phyloP scores from a whole-genome alignment of 2,329 filamentous ascomycete species.

The Grosmannia clavigera region DNA sequence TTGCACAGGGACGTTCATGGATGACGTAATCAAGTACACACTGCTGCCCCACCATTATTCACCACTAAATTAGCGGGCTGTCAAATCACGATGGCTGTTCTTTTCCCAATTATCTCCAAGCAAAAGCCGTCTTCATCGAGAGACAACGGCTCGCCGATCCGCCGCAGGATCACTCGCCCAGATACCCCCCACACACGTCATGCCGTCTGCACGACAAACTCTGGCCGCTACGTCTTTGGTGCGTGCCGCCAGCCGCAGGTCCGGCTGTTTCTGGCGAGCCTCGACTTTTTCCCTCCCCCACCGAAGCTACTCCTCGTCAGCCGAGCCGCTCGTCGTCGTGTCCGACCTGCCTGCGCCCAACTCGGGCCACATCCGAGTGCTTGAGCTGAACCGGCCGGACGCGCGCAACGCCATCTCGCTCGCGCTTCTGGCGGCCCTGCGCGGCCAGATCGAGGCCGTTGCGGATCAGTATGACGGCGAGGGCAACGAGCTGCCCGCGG shows the following conservation, averaged over 20 bases:
- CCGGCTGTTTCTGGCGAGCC: background rate
- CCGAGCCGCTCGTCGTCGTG: slow-evolving; percentile 49
- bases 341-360: slow-evolving; percentile 65
- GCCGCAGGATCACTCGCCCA: background rate
- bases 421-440: slow-evolving; percentile 60
- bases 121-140: too few relatives aligned
- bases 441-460: slow-evolving; percentile 59
- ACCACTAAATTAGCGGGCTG: too few relatives aligned
- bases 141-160: background rate
- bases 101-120: too few relatives aligned
- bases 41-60: too few relatives aligned
- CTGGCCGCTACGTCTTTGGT: background rate
- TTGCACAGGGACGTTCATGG: too few relatives aligned
- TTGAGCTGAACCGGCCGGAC: slow-evolving; percentile 73
- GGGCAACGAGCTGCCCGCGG: slow-evolving; percentile 38
- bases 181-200: background rate
- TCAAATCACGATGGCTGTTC: too few relatives aligned
- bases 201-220: background rate
- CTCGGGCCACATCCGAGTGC: slow-evolving; percentile 73
- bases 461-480: slow-evolving; percentile 45
- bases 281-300: background rate
- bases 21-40: too few relatives aligned
- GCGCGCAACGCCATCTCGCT: slow-evolving; percentile 86
- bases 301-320: background rate
- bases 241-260: background rate